phyloP scores from a whole-genome alignment of 768 basidiomycete genomes.

The Pisolithus sp. region DNA sequence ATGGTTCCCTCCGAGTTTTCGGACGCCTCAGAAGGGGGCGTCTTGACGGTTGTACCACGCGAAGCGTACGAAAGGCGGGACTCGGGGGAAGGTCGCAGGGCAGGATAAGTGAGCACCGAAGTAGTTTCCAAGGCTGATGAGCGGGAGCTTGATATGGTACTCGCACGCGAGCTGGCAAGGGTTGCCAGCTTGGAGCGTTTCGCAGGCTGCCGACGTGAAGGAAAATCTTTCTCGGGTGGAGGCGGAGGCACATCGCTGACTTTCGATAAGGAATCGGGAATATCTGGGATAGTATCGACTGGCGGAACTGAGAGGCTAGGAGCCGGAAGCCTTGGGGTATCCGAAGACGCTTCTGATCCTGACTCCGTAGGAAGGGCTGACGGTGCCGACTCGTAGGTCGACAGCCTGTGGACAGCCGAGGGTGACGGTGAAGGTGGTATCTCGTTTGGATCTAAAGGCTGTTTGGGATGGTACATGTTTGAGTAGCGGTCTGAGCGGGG shows the following conservation, averaged over 20 bases:
- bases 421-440: conserved; percentile 61
- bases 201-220: conserved; percentile 16
- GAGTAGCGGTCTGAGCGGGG: conserved; percentile 4
- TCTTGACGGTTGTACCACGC: conserved; percentile 13
- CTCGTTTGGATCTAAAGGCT: conserved; percentile 44
- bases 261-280: conserved; percentile 47
- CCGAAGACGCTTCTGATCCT: conserved; percentile 18
- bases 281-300: conserved; percentile 48
- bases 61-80: conserved; percentile 37
- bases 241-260: conserved; percentile 30
- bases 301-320: conserved; percentile 41
- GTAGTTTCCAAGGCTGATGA: conserved; percentile 50
- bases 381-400: conserved; percentile 51
- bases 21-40: conserved; percentile 14
- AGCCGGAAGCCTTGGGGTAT: conserved; percentile 31
- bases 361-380: conserved; percentile 44
- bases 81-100: conserved; percentile 58
- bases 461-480: conserved; percentile 5
- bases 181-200: conserved; percentile 65
- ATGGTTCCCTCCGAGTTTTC: conserved; percentile 14
- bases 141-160: conserved; percentile 44
- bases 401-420: conserved; percentile 58
- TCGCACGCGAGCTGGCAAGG: conserved; percentile 60
- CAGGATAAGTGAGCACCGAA: conserved; percentile 68
- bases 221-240: conserved; percentile 16